These are phyloP conservation scores for Myotisia sp. DNA, from an alignment of 2,329 filamentous ascomycete species.

Conservation along the genomic window DNA sequence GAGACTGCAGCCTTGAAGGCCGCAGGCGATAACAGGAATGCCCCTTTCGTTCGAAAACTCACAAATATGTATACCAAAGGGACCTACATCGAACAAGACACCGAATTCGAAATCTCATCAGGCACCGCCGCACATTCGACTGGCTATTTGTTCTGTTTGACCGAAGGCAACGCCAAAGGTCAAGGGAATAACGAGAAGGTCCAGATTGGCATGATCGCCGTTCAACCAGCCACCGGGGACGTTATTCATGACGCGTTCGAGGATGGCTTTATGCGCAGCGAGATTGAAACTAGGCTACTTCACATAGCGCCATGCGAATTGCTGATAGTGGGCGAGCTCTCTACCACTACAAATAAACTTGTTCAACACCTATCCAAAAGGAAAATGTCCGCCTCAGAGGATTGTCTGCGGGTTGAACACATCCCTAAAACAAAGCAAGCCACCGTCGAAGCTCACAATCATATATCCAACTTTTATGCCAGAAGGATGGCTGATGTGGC, in stretches of 20 bases:
- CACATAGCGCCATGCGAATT: constrained; percentile 96
- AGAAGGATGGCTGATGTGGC: constrained; percentile 56
- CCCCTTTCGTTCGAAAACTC: constrained; percentile 80
- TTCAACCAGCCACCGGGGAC: constrained; percentile 89
- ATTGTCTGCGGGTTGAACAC: constrained; percentile 73
- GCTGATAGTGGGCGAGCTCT: constrained; percentile 78
- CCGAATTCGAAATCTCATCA: constrained; percentile 52
- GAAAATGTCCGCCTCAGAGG: constrained; percentile 82
- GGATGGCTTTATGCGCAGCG: constrained; percentile 92
- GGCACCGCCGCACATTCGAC: constrained; percentile 46
- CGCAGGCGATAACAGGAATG: constrained; percentile 82
- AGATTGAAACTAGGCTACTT: constrained; percentile 86
- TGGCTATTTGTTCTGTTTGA: constrained; percentile 88
- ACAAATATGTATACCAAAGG: constrained; percentile 97
- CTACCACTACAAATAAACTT: constrained; percentile 82
- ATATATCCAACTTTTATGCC: constrained; percentile 87
- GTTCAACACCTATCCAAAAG: constrained; percentile 78
- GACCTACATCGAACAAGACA: constrained; percentile 78
- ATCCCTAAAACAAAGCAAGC: constrained; percentile 63
- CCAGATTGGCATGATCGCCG: constrained; percentile 77
- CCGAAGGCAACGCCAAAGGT: constrained; percentile 65
- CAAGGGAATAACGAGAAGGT: constrained; percentile 86
- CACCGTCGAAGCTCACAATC: constrained; percentile 70
- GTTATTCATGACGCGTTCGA: constrained; percentile 94
- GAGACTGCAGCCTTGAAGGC: constrained; percentile 95